A percentile compares a stretch with the other conserved stretches of the same genome.
These are phyloP conservation scores for Monosporozyma unispora DNA, from an alignment of 805 yeast species.

Conservation along the genomic window DNA sequence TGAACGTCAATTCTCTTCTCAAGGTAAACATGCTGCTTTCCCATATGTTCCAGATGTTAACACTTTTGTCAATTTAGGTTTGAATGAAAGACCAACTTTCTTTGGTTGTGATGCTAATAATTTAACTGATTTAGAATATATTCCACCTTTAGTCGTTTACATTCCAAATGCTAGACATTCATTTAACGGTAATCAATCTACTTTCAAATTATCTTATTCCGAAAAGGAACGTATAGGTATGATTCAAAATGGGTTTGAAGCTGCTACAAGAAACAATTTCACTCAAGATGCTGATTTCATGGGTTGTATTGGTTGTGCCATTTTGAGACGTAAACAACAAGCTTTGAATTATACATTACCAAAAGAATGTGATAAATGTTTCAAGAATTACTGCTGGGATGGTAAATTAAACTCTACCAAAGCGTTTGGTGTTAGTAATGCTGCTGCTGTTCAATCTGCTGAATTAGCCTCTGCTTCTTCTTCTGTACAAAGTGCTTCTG, in stretches of 20 bases:
- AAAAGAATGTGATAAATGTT: constrained; percentile 64
- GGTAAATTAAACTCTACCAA: constrained; percentile 32
- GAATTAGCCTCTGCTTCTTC: constrained; percentile 7
- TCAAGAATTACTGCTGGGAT: constrained; percentile 67
- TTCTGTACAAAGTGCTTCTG: constrained; percentile 4
- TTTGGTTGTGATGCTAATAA: constrained; percentile 73
- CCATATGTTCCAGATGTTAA: constrained; percentile 71
- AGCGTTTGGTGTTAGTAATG: constrained; percentile 14
- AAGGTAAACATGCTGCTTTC: constrained; percentile 52
- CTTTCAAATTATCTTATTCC: constrained; percentile 55
- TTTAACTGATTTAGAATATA: constrained; percentile 43
- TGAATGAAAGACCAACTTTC: constrained; percentile 64
- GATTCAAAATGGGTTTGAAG: constrained; percentile 68
- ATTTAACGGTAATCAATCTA: constrained; percentile 61
- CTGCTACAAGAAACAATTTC: constrained; percentile 53
- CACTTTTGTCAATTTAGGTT: constrained; percentile 49
- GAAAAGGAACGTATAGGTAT: constrained; percentile 48
- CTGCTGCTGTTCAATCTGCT: constrained; percentile 5
- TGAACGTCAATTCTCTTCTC: constrained; percentile 47
- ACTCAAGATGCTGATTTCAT: constrained; percentile 63
- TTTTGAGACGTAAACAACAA: constrained; percentile 70
- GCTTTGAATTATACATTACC: constrained; percentile 48
- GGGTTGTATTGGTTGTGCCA: constrained; percentile 75
- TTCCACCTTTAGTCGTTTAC: constrained; percentile 72
- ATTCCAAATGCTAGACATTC: constrained; percentile 65